A percentile compares a stretch with the other conserved stretches of the same genome.
Evolutionary conservation across 2,329 filamentous ascomycete genomes (phyloP).

Genomic region (Colletotrichum cordylinicola): DNA sequence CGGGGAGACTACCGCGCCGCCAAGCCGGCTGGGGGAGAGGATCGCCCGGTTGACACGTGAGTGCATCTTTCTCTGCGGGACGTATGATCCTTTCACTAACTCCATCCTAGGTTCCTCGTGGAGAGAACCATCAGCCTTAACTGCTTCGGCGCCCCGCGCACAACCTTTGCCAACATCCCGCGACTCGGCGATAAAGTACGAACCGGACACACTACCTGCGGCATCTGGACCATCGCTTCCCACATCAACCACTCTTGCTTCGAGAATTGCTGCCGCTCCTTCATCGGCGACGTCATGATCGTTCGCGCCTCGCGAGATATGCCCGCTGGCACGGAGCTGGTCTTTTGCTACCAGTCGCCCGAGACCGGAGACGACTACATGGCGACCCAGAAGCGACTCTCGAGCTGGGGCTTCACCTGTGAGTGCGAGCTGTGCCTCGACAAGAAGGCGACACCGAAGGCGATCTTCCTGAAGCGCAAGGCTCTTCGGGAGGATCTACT

Average conservation of each 20-base stretch:
- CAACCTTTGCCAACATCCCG: neutral
- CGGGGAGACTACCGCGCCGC: conserved; percentile 31
- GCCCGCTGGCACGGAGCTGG: conserved; percentile 48
- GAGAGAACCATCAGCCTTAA: conserved; percentile 48
- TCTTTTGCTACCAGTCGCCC: conserved; percentile 41
- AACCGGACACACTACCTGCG: conserved; percentile 32
- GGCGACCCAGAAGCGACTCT: conserved; percentile 33
- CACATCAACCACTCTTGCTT: conserved; percentile 60
- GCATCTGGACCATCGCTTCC: conserved; percentile 54
- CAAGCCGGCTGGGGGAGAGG: conserved; percentile 35
- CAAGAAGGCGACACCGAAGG: conserved; percentile 24
- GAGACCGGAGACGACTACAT: conserved; percentile 27
- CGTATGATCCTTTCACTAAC: neutral
- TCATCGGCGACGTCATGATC: conserved; percentile 61
- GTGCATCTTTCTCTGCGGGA: conserved; percentile 22
- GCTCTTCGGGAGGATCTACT: neutral
- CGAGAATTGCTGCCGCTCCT: conserved; percentile 49
- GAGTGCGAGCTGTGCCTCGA: conserved; percentile 42
- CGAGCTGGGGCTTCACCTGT: conserved; percentile 47
- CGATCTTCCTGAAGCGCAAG: conserved; percentile 21
- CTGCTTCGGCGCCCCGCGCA: conserved; percentile 40
- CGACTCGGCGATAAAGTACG: neutral
- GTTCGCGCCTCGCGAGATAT: conserved; percentile 52
- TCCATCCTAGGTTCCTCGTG: conserved; percentile 46
- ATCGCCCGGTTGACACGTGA: conserved; percentile 51